These are phyloP conservation scores for Fomitopsis pulvina DNA, from an alignment of 768 basidiomycete genomes.

Conservation along the genomic window DNA sequence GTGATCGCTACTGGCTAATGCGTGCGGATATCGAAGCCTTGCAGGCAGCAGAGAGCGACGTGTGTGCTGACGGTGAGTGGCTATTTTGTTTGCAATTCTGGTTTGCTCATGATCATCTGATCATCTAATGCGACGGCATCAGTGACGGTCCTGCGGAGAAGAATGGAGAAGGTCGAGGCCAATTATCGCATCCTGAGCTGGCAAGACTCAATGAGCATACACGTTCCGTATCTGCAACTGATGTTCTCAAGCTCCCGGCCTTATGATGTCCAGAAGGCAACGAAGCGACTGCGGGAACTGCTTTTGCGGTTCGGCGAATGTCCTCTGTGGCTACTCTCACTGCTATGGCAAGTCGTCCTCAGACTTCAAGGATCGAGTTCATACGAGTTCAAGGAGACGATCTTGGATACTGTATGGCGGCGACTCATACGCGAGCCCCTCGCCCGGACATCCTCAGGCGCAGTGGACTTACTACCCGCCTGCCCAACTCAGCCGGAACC, in stretches of 20 bases:
- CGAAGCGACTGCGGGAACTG: background rate
- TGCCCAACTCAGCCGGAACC: too few species aligned
- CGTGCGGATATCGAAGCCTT: slow-evolving; percentile 23
- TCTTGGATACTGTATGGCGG: background rate
- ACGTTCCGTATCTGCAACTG: slow-evolving; percentile 39
- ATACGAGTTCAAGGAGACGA: background rate
- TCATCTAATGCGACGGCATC: too few species aligned
- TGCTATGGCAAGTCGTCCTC: slow-evolving; percentile 7
- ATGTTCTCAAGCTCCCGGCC: slow-evolving; percentile 27
- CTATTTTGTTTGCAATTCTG: background rate
- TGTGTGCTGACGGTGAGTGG: background rate
- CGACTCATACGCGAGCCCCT: background rate
- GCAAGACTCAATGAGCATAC: slow-evolving; percentile 34
- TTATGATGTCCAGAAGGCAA: slow-evolving; percentile 19
- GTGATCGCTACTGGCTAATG: slow-evolving; percentile 64
- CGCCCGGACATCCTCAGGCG: too few species aligned
- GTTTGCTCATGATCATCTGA: too few species aligned
- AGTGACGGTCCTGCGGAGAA: background rate
- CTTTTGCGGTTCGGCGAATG: background rate
- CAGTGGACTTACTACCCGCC: too few species aligned
- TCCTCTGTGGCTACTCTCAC: slow-evolving; percentile 1
- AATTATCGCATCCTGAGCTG: slow-evolving; percentile 35
- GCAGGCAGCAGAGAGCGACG: background rate
- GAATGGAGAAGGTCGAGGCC: background rate
- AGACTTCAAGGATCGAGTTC: background rate